Base-by-base conservation (phyloP, 257 asterid genomes). In the Nemophila menziesii region DNA sequence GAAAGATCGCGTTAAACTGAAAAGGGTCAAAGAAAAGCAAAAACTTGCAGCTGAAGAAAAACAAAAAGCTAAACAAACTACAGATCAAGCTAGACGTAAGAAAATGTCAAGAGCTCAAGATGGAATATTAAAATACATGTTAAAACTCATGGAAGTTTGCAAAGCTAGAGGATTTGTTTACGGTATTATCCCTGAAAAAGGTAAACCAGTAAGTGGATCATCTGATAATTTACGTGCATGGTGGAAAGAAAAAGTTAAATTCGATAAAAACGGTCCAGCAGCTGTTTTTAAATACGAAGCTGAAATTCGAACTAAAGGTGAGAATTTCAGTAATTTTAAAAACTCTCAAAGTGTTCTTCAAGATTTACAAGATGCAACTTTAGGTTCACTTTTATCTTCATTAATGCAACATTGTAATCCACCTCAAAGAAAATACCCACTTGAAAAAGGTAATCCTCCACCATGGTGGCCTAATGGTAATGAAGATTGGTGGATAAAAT, bases 391-490 rank as follows among this genome's bases (percentile, higher is more conserved):
- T n/a, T 56, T 80, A 62, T 80, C 86, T 12, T 55, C 83, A 12
- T 62, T 80, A 49, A 73, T 80, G 83, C 86, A 73, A 44, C 92
- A 76, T 18, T 80, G 92, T 41, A 54, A 65, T 43, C 92, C 86
- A 16, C 86, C 86, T 16, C 92, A 80, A 55, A 48, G 86, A 49
- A 68, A 66, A 48, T 80, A 54, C 49, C 86, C 86, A 0, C 53
- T 80, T 13, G 92, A 80, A 53, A 80, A 76, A 47, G 74, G 78
- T 2, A 49, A 57, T 19, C 48, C 78, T 0, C 92, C 86, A 0
- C 83, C 86, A 10, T 80, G 92, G 92, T 80, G 92, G 92, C 92
- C 92, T 1, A 65, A 65, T 0, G 86, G 92, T 46, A 43, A 62
- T 16, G 92, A 80, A 54, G 92, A 71, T 20, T 80, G 83, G 92